Conservation (phyloP, 2,329 filamentous ascomycete genomes). For the Aspergillus nomiae region DNA sequence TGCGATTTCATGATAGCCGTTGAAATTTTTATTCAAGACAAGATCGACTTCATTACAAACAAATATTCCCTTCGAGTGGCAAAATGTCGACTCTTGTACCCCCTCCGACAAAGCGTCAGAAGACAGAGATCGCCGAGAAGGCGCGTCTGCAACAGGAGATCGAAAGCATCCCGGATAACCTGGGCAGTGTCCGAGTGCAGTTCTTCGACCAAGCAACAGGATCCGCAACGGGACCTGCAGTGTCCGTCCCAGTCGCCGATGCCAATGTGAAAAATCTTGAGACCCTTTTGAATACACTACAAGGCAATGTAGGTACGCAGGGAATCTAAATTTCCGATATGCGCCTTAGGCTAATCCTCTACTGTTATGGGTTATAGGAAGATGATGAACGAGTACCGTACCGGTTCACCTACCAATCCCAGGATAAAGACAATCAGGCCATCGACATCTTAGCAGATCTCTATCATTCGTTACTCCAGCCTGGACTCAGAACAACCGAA, state of each 20-base stretch:
- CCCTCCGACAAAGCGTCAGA: constrained; percentile 87
- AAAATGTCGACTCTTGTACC: constrained; percentile 78
- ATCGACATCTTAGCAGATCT: constrained; percentile 51
- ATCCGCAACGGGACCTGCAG: constrained; percentile 68
- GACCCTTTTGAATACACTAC: constrained; percentile 78
- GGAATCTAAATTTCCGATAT: constrained; percentile 6
- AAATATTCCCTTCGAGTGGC: constrained; percentile 8
- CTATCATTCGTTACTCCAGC: constrained; percentile 55
- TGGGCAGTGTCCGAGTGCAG: constrained; percentile 79
- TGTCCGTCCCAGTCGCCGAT: constrained; percentile 77
- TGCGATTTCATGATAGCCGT: constrained; percentile 20
- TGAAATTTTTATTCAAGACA: constrained; percentile 12
- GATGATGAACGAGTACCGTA: constrained; percentile 66
- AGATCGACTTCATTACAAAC: not conserved
- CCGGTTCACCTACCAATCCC: constrained; percentile 62
- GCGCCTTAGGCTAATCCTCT: constrained; percentile 4
- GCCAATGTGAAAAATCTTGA: constrained; percentile 88
- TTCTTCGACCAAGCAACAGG: constrained; percentile 80
- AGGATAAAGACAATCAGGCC: constrained; percentile 35
- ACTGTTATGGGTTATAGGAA: constrained; percentile 42
- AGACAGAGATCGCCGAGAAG: constrained; percentile 71
- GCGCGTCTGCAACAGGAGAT: constrained; percentile 76
- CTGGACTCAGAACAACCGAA: constrained; percentile 59
- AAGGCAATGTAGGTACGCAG: constrained; percentile 64
- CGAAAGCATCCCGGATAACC: constrained; percentile 63